These are phyloP conservation scores for Leishmania martiniquensis DNA, from an alignment of 208 protist genomes.

Conservation along the genomic window DNA sequence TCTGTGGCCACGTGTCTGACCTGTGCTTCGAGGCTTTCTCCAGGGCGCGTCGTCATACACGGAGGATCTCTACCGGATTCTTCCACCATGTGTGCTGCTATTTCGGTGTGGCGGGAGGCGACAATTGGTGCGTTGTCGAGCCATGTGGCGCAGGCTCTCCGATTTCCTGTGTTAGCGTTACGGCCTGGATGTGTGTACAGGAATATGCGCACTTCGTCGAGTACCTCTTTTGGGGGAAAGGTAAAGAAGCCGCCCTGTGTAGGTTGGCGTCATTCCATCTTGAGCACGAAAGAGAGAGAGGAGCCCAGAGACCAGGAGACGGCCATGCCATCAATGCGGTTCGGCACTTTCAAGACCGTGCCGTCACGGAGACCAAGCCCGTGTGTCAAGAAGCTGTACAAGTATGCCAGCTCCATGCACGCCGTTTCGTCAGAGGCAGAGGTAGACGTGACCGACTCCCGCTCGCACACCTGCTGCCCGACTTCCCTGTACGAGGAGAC, in stretches of 20 bases:
- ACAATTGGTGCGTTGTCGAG: too few species aligned
- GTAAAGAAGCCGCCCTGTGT: not conserved
- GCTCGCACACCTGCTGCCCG: conserved; percentile 29
- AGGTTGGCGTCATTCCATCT: conserved; percentile 27
- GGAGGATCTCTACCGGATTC: not conserved
- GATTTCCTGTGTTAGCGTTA: too few species aligned
- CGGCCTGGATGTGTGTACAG: not conserved
- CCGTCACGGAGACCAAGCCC: conserved; percentile 58
- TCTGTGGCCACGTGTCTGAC: not conserved
- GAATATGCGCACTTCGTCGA: too few species aligned
- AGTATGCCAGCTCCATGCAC: conserved; percentile 81
- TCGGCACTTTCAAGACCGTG: conserved; percentile 41
- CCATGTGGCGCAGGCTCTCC: not conserved
- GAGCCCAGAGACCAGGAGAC: conserved; percentile 85
- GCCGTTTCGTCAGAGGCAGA: conserved; percentile 20
- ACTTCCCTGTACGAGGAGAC: conserved; percentile 37
- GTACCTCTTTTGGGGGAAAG: too few species aligned
- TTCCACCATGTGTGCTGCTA: not conserved
- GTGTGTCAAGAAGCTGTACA: conserved; percentile 66
- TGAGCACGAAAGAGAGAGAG: conserved; percentile 43
- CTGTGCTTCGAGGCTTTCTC: not conserved
- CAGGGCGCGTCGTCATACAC: not conserved
- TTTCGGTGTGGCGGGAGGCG: not conserved
- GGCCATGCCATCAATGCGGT: conserved; percentile 60
- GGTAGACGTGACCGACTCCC: not conserved